Base-by-base conservation (phyloP, 306 rosid genomes). In the Albizia julibrissin region DNA sequence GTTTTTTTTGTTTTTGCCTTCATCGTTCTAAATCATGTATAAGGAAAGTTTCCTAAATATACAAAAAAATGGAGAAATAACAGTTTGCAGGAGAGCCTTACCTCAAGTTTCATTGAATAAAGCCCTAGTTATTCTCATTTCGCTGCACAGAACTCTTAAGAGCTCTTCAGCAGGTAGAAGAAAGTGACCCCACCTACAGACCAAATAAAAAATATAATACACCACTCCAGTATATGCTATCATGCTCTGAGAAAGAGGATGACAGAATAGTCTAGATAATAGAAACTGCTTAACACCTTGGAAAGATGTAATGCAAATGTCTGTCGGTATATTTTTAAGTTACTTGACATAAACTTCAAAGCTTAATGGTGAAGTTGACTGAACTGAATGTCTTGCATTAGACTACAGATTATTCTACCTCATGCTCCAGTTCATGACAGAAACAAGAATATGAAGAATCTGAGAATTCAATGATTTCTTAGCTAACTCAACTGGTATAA, bases 331-430 rank as follows among this genome's bases (percentile, higher is more conserved):
- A 37, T 37, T 81, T 85, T 83, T 82, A 81, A 84, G 79, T 49
- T 76, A 74, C 81, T 27, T 62, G 68, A 62, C 37, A 84, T 79
- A 68, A 77, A 80, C 81, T 83, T 79, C 46, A 62, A 62, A 72
- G 73, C 19, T 26, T 11, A 73, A 79, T 72, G 34, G 47, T 50
- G 77, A 74, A 77, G 76, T 50, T 47, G 52, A 47, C 52, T 47
- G 14, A 47, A 47, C 3, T 47, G 52, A 47, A 13, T 70, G 76
- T 69, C 74, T 79, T 74, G 27, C 84, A 83, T 70, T 77, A 61
- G 78, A 52, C 78, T 88, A 83, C 81, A 52, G 70, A 81, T 70
- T 79, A 85, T 81, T 87, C 85, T 69, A 84, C 75, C 73, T 70
- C 79, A 75, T 84, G 69, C 39, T 64, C 72, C 29, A 64, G 76